Evolutionary conservation across 768 basidiomycete species (phyloP), one percentile per base, ranked within the genome.

Genomic region (Tricholoma terreum): DNA sequence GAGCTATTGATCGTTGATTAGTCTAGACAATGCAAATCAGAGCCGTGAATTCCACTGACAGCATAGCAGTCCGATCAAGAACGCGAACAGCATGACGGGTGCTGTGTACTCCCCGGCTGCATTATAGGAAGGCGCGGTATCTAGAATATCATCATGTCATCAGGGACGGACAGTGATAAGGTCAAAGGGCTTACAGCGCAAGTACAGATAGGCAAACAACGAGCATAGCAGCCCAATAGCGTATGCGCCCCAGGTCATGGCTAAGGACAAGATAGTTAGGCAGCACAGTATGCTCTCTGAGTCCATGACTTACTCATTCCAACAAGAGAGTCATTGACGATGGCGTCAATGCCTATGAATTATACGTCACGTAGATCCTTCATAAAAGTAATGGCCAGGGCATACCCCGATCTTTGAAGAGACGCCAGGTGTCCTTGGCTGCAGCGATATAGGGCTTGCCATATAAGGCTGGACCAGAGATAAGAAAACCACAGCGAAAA

Each of bases 281-380:
- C n/a, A 40, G 27, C 56, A 27, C 38, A 8, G 0, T 24, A 30
- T 27, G 45, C 61, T n/a, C n/a, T n/a, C n/a, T n/a, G 49, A 22
- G 56, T 11, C 4, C 21, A 24, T 50, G 0, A 71, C 86, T 71
- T 65, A 88, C 86, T 86, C 77, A 89, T 88, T 59, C 85, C 81
- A 51, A 92, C 86, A 15, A 94, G 77, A 1, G 87, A 89, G 66
- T 94, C 92, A 64, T 94, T 92, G 61, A 93, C 79, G 9, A 94
- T 74, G 10, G 88, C 89, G 67, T 92, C 90, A 60, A 93, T 87
- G 21, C 80, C 78, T 78, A 56, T 6, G 34, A n/a, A 17, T 21
- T 67, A 73, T 72, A 58, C 52, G 50, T 56, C 24, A 49, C 24
- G 54, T 57, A 40, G 58, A 46, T 8, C 36, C 51, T 42, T 14